Base-by-base conservation (phyloP, 2,329 filamentous ascomycete species). In the Fusarium lyarnte region DNA sequence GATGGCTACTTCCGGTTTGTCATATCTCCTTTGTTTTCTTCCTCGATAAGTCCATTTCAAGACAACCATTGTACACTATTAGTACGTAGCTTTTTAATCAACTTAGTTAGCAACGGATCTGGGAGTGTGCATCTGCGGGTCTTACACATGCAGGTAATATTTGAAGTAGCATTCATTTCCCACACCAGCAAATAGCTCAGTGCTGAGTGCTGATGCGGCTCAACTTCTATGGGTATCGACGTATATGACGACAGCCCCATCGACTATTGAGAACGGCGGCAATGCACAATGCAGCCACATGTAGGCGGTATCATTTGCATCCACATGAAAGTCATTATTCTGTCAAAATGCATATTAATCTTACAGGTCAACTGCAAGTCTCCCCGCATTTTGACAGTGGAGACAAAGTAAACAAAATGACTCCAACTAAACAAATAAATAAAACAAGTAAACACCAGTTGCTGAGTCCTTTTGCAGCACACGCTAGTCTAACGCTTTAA, bases 301-400 rank as follows among this genome's bases (percentile, higher is more conserved):
- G 65, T 52, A 76, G 72, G 69, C 73, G 69, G 73, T 53, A 73
- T 75, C 62, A 65, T 41, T 21, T 66, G 33, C 66, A 31, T 71
- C 59, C 62, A 64, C 36, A 51, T 38, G 39, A 55, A 53, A 53
- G 46, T 47, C 51, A 62, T 61, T 43, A 41, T 61, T 67, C 23
- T 31, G 29, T 51, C 25, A 49, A 33, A 25, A 58, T 42, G 54
- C 14, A 51, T n/a, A 5, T 19, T 33, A 45, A 66, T 64, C 55
- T 58, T 45, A 57, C 38, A 23, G 27, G 8, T 33, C 38, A 33
- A 23, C 19, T 27, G 19, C n/a, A 57, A 29, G 39, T 35, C 58
- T 38, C 46, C 54, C 65, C 59, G 35, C 69, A 54, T 42, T 33
- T 66, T 57, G 10, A 43, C 46, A 43, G 47, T 43, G 52, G 58